These are phyloP conservation scores for Trichosporon faecale DNA, from an alignment of 1,284 basidiomycete genomes.

Conservation along the genomic window DNA sequence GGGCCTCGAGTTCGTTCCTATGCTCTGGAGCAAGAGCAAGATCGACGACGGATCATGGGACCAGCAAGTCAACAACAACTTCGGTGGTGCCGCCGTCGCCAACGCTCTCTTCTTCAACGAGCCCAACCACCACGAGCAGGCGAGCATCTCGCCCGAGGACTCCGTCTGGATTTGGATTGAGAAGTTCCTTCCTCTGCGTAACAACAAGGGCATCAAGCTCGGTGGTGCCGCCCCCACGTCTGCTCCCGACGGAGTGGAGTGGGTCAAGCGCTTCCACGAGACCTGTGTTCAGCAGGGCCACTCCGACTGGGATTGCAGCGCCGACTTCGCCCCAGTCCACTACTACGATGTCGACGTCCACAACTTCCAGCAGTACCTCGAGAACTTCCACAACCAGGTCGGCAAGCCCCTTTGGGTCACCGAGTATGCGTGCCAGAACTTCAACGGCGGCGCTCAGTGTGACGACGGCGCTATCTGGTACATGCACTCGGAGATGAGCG, in stretches of 20 bases:
- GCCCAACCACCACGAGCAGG: constrained; percentile 62
- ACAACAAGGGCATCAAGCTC: constrained; percentile 18
- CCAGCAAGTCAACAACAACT: constrained; percentile 40
- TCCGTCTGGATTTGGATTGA: constrained; percentile 57
- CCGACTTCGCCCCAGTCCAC: constrained; percentile 48
- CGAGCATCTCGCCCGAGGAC: constrained; percentile 59
- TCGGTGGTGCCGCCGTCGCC: constrained; percentile 54
- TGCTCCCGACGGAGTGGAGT: constrained; percentile 36
- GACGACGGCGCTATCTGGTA: constrained; percentile 51
- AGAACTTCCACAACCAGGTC: constrained; percentile 42
- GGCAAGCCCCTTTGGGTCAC: constrained; percentile 47
- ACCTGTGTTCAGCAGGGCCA: constrained; percentile 51
- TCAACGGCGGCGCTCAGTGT: constrained; percentile 62
- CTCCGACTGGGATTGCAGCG: constrained; percentile 33
- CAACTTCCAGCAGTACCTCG: constrained; percentile 48
- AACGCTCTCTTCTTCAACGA: constrained; percentile 64
- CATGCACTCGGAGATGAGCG: constrained; percentile 56
- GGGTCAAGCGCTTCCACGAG: constrained; percentile 62
- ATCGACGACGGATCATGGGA: constrained; percentile 26
- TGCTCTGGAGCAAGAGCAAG: constrained; percentile 64
- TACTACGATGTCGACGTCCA: constrained; percentile 44
- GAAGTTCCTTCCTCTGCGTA: constrained; percentile 58
- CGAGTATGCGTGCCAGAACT: constrained; percentile 59
- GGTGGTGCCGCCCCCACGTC: constrained; percentile 53
- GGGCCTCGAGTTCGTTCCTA: constrained; percentile 60